Base-by-base conservation (phyloP, 2,329 filamentous ascomycete species). In the Talaromyces verruculosus region DNA sequence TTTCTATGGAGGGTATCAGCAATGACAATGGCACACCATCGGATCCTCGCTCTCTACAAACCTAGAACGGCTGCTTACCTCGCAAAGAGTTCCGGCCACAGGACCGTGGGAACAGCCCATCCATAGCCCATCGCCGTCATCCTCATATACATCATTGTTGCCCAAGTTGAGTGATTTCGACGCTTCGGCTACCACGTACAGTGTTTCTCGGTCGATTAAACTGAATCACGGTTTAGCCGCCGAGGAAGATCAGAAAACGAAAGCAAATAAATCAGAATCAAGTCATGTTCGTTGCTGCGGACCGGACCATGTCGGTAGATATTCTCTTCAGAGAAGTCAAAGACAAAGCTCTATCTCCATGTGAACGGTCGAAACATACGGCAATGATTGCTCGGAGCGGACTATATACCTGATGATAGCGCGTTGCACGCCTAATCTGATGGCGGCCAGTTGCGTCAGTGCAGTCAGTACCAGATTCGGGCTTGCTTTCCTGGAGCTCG, bases 171-270 rank as follows among this genome's bases (percentile, higher is more conserved):
- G 70, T 3, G 78, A 80, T 66, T 76, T 75, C 2, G 80, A 81
- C 25, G 79, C 76, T 69, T 83, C 81, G 39, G 79, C 80, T 41
- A 83, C 73, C 39, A 82, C 78, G 67, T 83, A 83, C 55, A 81
- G 79, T 37, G 74, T 79, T 19, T 78, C 73, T 8, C 75, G 71
- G 68, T 82, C 81, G 65, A 83, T 81, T 61, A 83, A 68, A 63
- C 75, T 80, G 63, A 7, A 33, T 33, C 47, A 51, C 47, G 47
- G 13, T 51, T 51, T 51, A 51, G 47, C 47, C 47, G 11, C 22
- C 45, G 13, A 3, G 22, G 22, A 37, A 30, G 3, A 28, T 35
- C 10, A 28, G 28, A 17, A 63, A 15, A 30, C 2, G 6, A 25
- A 49, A 22, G 43, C 41, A 22, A 25, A 49, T 17, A 28, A 51